Conservation (phyloP, 176 grass and related monocot species). For the Luzula sylvatica region DNA sequence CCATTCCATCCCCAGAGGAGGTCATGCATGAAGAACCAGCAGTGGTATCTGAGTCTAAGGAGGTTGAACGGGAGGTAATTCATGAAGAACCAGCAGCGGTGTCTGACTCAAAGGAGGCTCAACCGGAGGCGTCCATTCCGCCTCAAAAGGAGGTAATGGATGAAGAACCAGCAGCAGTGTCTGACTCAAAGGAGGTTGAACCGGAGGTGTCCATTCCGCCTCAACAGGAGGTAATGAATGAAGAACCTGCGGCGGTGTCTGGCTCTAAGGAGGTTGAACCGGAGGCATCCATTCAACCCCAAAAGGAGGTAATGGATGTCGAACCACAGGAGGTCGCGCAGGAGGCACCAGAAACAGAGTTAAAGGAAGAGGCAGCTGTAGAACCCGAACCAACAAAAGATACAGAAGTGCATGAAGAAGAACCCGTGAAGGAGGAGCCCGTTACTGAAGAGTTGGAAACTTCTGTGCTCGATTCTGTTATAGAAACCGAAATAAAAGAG, state of each 20-base stretch:
- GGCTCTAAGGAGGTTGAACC: background rate
- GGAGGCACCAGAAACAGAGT: slow-evolving; percentile 15
- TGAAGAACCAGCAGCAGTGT: background rate
- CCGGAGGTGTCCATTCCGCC: background rate
- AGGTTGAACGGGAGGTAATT: background rate
- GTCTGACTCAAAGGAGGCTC: background rate
- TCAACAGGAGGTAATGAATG: slow-evolving; percentile 1
- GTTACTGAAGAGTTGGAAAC: background rate
- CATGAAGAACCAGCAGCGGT: slow-evolving; percentile 5
- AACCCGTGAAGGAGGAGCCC: slow-evolving; percentile 15
- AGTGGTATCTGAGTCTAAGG: background rate
- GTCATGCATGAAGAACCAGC: slow-evolving; percentile 6
- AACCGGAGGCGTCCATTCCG: background rate
- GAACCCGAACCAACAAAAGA: slow-evolving; percentile 12
- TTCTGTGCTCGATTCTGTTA: too few species aligned
- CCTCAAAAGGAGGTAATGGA: background rate
- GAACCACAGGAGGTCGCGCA: too few species aligned
- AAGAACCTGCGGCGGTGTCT: background rate
- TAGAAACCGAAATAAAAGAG: background rate
- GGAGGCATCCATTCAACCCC: background rate
- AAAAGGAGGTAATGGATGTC: slow-evolving; percentile 6
- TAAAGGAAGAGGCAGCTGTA: slow-evolving; percentile 12
- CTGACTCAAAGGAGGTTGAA: slow-evolving; percentile 5
- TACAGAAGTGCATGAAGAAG: slow-evolving; percentile 13
- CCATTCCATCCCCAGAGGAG: slow-evolving; percentile 3